Evolutionary conservation across 305 asterid genomes (phyloP).

Genomic region (Fraxinus floribunda): DNA sequence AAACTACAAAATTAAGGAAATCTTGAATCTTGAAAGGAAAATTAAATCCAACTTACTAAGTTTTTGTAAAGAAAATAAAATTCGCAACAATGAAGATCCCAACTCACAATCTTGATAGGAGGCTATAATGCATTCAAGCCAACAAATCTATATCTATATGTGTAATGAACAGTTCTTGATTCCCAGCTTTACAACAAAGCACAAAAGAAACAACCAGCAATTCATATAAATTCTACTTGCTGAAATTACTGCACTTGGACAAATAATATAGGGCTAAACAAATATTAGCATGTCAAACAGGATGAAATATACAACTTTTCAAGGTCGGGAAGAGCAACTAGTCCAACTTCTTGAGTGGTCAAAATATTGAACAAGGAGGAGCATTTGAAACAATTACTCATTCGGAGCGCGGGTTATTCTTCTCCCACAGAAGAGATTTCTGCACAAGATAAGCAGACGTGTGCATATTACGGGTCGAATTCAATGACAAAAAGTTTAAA

Average conservation of each 20-base stretch:
- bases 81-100: background rate
- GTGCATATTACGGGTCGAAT: background rate
- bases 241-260: slow-evolving; percentile 4
- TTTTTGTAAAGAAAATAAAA: background rate
- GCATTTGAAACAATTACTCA: slow-evolving; percentile 25
- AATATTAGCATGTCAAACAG: slow-evolving; percentile 14
- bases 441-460: slow-evolving; percentile 20
- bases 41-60: background rate
- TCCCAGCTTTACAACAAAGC: background rate
- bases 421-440: slow-evolving; percentile 62
- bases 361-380: background rate
- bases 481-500: background rate
- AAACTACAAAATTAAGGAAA: background rate
- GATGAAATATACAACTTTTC: background rate
- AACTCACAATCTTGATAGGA: background rate
- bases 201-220: background rate
- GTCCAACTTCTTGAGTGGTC: background rate
- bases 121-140: background rate
- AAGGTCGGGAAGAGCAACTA: background rate
- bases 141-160: background rate
- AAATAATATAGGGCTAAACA: background rate
- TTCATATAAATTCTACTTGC: background rate
- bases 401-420: slow-evolving; percentile 33
- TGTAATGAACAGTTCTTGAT: background rate
- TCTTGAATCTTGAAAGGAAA: background rate